These are phyloP conservation scores for Alternaria solani DNA, from an alignment of 2,329 filamentous ascomycete species.

Conservation along the genomic window DNA sequence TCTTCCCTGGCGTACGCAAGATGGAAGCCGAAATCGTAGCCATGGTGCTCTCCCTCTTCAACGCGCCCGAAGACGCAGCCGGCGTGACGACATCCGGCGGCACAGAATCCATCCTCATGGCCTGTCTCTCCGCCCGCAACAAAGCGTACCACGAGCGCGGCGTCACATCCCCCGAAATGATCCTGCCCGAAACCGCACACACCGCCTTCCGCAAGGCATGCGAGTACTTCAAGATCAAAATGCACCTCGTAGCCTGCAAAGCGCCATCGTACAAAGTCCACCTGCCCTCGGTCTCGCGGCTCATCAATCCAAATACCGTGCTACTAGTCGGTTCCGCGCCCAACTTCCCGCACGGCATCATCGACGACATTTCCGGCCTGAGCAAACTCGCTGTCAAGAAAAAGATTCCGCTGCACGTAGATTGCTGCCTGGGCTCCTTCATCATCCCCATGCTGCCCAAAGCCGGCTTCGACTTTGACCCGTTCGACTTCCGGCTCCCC, in stretches of 20 bases:
- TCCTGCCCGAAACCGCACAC: conserved; percentile 92
- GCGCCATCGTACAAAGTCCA: conserved; percentile 87
- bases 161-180: conserved; percentile 95
- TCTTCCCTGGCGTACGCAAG: conserved; percentile 96
- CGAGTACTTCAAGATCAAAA: conserved; percentile 95
- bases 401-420: conserved; percentile 88
- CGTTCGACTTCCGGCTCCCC: conserved; percentile 92
- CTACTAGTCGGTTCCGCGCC: conserved; percentile 93
- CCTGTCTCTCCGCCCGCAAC: conserved; percentile 86
- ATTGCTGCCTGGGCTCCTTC: conserved; percentile 97
- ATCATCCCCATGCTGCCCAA: conserved; percentile 89
- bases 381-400: conserved; percentile 82
- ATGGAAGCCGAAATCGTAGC: conserved; percentile 99
- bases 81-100: conserved; percentile 92
- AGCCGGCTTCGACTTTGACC: conserved; percentile 88
- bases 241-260: conserved; percentile 87
- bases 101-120: conserved; percentile 97
- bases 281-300: conserved; percentile 75
- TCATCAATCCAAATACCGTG: conserved; percentile 94
- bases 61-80: conserved; percentile 82
- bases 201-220: conserved; percentile 96
- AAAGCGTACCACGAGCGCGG: conserved; percentile 86
- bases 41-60: conserved; percentile 92
- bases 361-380: conserved; percentile 88
- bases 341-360: conserved; percentile 98